Conservation (phyloP, 441 rosid genomes). For the Corymbia calophylla region DNA sequence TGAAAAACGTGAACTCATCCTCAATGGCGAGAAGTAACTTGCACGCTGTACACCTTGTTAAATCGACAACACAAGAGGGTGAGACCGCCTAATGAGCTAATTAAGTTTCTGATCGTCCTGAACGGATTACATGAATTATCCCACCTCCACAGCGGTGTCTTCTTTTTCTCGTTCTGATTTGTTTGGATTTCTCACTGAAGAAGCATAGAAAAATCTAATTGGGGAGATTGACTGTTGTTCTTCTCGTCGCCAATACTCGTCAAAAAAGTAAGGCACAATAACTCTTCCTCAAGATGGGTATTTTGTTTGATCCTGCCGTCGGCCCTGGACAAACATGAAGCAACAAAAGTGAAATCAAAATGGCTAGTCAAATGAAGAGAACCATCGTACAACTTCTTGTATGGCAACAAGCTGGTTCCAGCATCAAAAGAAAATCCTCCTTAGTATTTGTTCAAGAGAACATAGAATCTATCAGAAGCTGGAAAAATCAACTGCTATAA, state of each 20-base stretch:
- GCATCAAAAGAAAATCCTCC: background rate
- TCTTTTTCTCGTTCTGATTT: background rate
- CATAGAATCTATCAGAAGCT: background rate
- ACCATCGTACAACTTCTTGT: background rate
- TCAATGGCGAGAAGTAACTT: background rate
- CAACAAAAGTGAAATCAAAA: background rate
- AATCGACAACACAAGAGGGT: background rate
- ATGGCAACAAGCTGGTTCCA: background rate
- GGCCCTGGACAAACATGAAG: background rate
- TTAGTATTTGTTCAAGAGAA: background rate
- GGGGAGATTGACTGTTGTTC: background rate
- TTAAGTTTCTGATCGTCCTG: background rate
- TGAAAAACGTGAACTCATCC: background rate
- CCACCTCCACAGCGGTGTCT: background rate
- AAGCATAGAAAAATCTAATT: background rate
- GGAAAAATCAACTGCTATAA: background rate
- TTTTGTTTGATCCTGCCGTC: background rate
- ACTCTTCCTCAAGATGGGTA: background rate
- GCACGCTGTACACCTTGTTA: background rate
- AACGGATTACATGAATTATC: background rate
- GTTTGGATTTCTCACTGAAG: background rate
- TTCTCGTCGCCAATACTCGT: background rate
- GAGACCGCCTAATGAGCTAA: background rate
- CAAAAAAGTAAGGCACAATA: background rate
- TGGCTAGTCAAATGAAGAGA: background rate